Conservation (phyloP, 306 rosid genomes). For the Cucurbita moschata region DNA sequence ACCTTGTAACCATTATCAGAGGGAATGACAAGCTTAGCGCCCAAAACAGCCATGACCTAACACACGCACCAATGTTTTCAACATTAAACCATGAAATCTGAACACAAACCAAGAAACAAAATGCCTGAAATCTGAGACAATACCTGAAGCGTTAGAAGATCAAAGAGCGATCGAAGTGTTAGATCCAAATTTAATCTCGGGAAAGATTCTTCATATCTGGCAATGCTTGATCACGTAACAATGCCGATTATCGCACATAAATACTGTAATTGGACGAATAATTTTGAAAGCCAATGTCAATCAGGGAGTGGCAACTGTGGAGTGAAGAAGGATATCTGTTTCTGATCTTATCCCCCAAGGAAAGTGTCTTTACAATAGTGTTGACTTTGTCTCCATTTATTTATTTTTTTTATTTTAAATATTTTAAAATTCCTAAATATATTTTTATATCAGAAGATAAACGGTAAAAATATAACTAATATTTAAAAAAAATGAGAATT, state of each 20-base stretch:
- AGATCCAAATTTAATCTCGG: background rate
- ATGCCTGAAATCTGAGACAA: background rate
- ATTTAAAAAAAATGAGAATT: too few species aligned
- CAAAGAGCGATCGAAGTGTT: background rate
- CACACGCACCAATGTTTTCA: background rate
- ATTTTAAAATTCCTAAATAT: too few species aligned
- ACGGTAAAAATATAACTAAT: too few species aligned
- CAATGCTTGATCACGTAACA: background rate
- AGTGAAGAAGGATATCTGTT: background rate
- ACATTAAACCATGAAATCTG: background rate
- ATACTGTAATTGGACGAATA: background rate
- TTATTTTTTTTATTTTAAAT: too few species aligned
- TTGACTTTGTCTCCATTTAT: background rate
- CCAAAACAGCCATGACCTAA: slow-evolving; percentile 29
- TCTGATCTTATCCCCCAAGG: background rate
- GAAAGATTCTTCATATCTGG: background rate
- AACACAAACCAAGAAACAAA: background rate
- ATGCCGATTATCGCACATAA: background rate
- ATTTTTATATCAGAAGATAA: too few species aligned
- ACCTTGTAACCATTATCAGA: slow-evolving; percentile 39
- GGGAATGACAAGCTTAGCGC: slow-evolving; percentile 33
- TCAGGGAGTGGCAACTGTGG: background rate
- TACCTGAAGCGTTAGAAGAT: background rate
- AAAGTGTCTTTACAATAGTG: background rate
- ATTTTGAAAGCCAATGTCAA: background rate